Conservation (phyloP, 345 rosid genomes). For the Populus tremula region DNA sequence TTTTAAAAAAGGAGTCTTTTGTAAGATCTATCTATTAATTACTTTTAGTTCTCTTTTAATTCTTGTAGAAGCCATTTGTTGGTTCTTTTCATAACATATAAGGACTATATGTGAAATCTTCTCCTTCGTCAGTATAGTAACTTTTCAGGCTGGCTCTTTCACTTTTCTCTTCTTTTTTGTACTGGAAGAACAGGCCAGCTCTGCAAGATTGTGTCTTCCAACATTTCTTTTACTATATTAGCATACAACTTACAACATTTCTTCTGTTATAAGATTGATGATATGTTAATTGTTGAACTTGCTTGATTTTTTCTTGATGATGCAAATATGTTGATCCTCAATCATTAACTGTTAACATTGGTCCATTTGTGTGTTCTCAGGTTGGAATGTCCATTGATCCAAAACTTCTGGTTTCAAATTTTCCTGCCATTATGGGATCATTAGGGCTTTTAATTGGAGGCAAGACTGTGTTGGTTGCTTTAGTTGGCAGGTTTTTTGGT, state of each 20-base stretch:
- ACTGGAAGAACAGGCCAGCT: background rate
- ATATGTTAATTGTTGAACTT: slow-evolving; percentile 14
- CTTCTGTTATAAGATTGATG: background rate
- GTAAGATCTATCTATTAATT: background rate
- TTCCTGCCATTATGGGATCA: slow-evolving; percentile 72
- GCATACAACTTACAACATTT: background rate
- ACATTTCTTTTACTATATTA: background rate
- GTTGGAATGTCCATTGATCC: slow-evolving; percentile 99
- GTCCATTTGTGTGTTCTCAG: slow-evolving; percentile 47
- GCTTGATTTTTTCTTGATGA: slow-evolving; percentile 14
- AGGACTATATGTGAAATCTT: background rate
- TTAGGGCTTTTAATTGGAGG: slow-evolving; percentile 84
- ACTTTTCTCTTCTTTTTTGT: background rate
- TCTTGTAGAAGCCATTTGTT: background rate
- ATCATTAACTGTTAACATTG: slow-evolving; percentile 25
- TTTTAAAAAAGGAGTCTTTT: background rate
- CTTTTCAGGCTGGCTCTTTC: background rate
- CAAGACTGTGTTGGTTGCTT: slow-evolving; percentile 69
- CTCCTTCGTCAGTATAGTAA: background rate
- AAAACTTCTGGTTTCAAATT: slow-evolving; percentile 83
- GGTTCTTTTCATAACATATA: background rate
- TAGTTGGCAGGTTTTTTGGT: slow-evolving; percentile 81
- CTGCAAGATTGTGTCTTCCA: background rate
- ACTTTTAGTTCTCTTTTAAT: background rate
- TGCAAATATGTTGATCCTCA: slow-evolving; percentile 14